These are phyloP conservation scores for Hortaea sp. DNA, from an alignment of 2,329 filamentous ascomycete species.

Conservation along the genomic window DNA sequence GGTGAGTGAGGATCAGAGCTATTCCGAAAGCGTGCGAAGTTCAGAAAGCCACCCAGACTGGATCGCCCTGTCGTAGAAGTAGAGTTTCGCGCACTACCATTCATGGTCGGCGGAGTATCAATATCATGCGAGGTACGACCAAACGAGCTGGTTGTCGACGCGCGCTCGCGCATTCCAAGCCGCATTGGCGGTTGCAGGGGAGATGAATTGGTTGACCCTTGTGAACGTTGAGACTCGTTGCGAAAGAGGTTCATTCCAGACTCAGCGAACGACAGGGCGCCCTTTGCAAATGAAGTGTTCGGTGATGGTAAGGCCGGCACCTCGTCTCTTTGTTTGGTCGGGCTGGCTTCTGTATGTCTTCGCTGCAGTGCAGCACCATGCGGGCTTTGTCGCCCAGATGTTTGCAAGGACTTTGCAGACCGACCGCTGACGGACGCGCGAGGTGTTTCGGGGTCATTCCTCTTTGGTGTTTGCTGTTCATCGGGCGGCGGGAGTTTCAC, in stretches of 20 bases:
- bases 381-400: slow-evolving; percentile 10
- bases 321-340: slow-evolving; percentile 11
- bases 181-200: slow-evolving; percentile 49
- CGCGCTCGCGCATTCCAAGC: slow-evolving; percentile 59
- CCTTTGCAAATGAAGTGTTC: slow-evolving; percentile 42
- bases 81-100: slow-evolving; percentile 55
- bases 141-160: slow-evolving; percentile 81
- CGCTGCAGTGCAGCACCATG: slow-evolving; percentile 13
- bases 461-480: slow-evolving; percentile 22
- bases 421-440: slow-evolving; percentile 23
- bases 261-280: slow-evolving; percentile 36
- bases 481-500: slow-evolving; percentile 52
- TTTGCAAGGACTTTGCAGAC: slow-evolving; percentile 18
- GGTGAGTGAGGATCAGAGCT: slow-evolving; percentile 62
- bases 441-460: slow-evolving; percentile 24
- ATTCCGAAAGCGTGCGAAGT: slow-evolving; percentile 66
- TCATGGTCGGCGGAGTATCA: slow-evolving; percentile 51
- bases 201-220: slow-evolving; percentile 53
- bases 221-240: slow-evolving; percentile 53
- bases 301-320: slow-evolving; percentile 30
- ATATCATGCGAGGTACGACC: slow-evolving; percentile 63
- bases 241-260: slow-evolving; percentile 42
- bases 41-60: slow-evolving; percentile 85
- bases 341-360: slow-evolving; percentile 19
- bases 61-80: slow-evolving; percentile 77